phyloP scores from a whole-genome alignment of 2,329 filamentous ascomycete species.

The Exophiala phaeomuriformis region DNA sequence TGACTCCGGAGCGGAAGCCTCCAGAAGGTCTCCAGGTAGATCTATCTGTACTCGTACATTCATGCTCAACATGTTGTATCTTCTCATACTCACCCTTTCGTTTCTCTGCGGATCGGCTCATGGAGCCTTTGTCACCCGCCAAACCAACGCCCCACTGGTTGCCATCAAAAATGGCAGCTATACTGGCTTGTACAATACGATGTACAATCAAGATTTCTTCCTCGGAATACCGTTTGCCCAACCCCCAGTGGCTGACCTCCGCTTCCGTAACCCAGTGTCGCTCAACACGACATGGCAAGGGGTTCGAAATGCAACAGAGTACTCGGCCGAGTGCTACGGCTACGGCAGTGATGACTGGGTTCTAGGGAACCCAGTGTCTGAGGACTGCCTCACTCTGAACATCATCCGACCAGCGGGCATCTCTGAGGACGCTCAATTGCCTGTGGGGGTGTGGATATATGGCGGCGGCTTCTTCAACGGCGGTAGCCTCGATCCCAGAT shows the following conservation, averaged over 20 bases:
- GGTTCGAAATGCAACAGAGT: slow-evolving; percentile 38
- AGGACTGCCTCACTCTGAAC: slow-evolving; percentile 40
- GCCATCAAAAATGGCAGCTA: slow-evolving; percentile 42
- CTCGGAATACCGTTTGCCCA: slow-evolving; percentile 31
- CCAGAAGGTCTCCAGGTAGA: no score
- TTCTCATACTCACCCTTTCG: not conserved
- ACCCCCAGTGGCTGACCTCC: slow-evolving; percentile 43
- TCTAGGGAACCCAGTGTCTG: slow-evolving; percentile 37
- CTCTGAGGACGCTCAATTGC: slow-evolving; percentile 38
- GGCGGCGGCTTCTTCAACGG: slow-evolving; percentile 50
- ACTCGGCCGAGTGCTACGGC: slow-evolving; percentile 45
- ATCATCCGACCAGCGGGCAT: slow-evolving; percentile 49
- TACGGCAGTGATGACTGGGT: slow-evolving; percentile 37
- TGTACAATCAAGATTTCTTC: slow-evolving; percentile 43
- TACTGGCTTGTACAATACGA: slow-evolving; percentile 35
- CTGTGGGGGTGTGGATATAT: slow-evolving; percentile 57
- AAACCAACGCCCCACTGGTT: slow-evolving; percentile 7
- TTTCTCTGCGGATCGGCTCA: not conserved
- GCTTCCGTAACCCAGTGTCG: slow-evolving; percentile 47
- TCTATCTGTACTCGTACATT: no score
- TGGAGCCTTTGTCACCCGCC: not conserved
- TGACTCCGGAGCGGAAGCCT: no score
- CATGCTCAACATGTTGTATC: not conserved
- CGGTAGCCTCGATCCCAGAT: slow-evolving; percentile 47
- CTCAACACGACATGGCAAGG: slow-evolving; percentile 43